Percentiles rank a stretch among this genome's conserved stretches.
phyloP scores from a whole-genome alignment of 305 asterid species.

The Plantago coronopus region DNA sequence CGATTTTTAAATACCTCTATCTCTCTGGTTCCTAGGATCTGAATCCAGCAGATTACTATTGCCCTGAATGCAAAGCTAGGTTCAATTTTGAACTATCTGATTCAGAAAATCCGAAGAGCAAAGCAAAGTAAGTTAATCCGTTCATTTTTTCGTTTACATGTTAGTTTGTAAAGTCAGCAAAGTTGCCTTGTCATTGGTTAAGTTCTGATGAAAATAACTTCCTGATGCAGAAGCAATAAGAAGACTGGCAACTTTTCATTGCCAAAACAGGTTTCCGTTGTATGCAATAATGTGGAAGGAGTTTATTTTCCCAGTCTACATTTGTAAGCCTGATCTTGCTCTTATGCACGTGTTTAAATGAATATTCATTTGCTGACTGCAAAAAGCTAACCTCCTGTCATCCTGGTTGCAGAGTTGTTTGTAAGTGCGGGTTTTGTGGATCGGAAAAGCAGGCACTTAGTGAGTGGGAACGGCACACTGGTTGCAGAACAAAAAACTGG shows the following conservation, averaged over 20 bases:
- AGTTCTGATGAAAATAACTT: constrained; percentile 16
- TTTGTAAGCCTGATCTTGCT: constrained; percentile 52
- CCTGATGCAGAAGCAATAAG: constrained; percentile 55
- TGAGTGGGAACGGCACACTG: constrained; percentile 98
- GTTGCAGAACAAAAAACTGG: constrained; percentile 84
- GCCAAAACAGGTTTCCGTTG: constrained; percentile 81
- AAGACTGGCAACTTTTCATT: constrained; percentile 44
- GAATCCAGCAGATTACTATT: constrained; percentile 59
- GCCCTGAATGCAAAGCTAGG: constrained; percentile 98
- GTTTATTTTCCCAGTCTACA: constrained; percentile 92
- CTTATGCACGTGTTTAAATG: constrained; percentile 17
- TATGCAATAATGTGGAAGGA: constrained; percentile 93
- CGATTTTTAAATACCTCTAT: constrained; percentile 22
- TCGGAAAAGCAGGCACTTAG: constrained; percentile 82
- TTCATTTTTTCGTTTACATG: constrained; percentile 14
- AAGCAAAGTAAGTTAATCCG: constrained; percentile 55
- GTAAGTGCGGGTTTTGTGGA: constrained; percentile 96
- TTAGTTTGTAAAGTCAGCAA: constrained; percentile 2
- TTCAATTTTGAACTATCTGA: constrained; percentile 89
- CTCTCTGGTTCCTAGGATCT: constrained; percentile 52
- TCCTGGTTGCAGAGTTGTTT: constrained; percentile 71
- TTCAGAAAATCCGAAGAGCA: constrained; percentile 61
- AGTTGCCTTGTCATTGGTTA: constrained; percentile 16
- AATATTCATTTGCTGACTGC: constrained; percentile 19
- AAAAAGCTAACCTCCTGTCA: constrained; percentile 13